phyloP scores from a whole-genome alignment of 2,329 filamentous ascomycete genomes.

The Nigrograna mackinnonii region DNA sequence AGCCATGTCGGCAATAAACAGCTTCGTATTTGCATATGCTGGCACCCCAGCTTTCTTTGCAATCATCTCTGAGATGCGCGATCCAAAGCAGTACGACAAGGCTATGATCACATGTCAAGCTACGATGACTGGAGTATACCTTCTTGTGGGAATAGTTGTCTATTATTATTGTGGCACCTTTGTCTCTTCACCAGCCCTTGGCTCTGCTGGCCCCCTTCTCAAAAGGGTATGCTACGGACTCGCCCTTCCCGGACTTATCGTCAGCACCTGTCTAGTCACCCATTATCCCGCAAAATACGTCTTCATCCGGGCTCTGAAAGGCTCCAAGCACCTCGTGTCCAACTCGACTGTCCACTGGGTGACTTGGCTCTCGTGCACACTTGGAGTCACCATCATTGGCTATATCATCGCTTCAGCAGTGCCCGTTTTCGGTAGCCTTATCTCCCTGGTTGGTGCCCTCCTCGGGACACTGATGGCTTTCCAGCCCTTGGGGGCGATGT shows the following conservation, averaged over 20 bases:
- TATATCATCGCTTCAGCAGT: slow-evolving; percentile 30
- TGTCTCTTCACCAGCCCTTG: slow-evolving; percentile 68
- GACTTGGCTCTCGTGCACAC: slow-evolving; percentile 26
- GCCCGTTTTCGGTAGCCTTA: slow-evolving; percentile 29
- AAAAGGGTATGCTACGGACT: slow-evolving; percentile 70
- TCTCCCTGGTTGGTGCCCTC: slow-evolving; percentile 15
- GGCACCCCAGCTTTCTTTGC: slow-evolving; percentile 56
- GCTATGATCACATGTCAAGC: slow-evolving; percentile 65
- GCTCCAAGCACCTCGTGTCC: slow-evolving; percentile 55
- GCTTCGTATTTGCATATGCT: background rate
- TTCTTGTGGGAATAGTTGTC: slow-evolving; percentile 68
- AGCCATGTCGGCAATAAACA: background rate
- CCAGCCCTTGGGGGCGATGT: background rate
- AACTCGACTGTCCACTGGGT: slow-evolving; percentile 29
- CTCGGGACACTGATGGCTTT: background rate
- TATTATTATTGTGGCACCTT: slow-evolving; percentile 67
- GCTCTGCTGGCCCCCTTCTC: slow-evolving; percentile 60
- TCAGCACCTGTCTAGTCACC: slow-evolving; percentile 18
- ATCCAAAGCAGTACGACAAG: slow-evolving; percentile 64
- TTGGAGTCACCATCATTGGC: slow-evolving; percentile 15
- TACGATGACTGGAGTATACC: slow-evolving; percentile 64
- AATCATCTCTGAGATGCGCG: slow-evolving; percentile 66
- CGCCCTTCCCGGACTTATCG: slow-evolving; percentile 56
- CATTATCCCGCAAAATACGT: background rate
- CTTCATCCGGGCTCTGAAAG: background rate